Evolutionary conservation across 2,329 filamentous ascomycete species (phyloP).

Genomic region (Penicillium concentricum): DNA sequence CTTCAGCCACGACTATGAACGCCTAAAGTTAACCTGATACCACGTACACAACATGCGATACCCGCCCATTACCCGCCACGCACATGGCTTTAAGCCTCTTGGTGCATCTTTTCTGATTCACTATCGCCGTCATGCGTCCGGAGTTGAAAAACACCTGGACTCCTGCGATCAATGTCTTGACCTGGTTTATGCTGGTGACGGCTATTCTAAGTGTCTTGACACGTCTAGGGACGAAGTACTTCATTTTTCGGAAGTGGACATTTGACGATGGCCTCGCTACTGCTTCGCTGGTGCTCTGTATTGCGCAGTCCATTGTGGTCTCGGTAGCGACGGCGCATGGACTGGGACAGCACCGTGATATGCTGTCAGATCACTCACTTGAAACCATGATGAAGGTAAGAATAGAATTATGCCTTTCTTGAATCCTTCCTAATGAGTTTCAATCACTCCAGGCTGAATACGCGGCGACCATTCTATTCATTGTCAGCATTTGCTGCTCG

Average conservation of each 20-base stretch:
- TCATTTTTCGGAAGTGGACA: conserved; percentile 24
- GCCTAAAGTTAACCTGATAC: neutral
- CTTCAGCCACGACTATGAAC: no score
- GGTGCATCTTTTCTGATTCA: neutral
- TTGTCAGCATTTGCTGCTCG: conserved; percentile 22
- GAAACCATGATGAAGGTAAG: conserved; percentile 23
- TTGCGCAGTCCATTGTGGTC: conserved; percentile 23
- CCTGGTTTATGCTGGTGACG: conserved; percentile 30
- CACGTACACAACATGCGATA: neutral
- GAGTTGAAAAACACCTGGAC: conserved; percentile 14
- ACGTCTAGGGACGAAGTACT: conserved; percentile 26
- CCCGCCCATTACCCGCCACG: neutral
- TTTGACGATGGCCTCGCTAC: conserved; percentile 24
- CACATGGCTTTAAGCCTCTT: neutral
- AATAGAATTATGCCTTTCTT: neutral
- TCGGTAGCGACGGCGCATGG: conserved; percentile 25
- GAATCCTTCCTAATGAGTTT: neutral
- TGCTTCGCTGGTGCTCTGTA: conserved; percentile 18
- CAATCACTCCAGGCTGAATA: conserved; percentile 19
- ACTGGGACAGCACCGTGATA: conserved; percentile 20
- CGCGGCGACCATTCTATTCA: conserved; percentile 23
- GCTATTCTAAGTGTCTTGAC: conserved; percentile 24
- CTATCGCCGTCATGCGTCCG: conserved; percentile 1
- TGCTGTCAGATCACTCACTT: conserved; percentile 7
- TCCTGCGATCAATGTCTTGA: conserved; percentile 25